phyloP scores from a whole-genome alignment of 176 grass and related monocot genomes.

The Oryza meridionalis region DNA sequence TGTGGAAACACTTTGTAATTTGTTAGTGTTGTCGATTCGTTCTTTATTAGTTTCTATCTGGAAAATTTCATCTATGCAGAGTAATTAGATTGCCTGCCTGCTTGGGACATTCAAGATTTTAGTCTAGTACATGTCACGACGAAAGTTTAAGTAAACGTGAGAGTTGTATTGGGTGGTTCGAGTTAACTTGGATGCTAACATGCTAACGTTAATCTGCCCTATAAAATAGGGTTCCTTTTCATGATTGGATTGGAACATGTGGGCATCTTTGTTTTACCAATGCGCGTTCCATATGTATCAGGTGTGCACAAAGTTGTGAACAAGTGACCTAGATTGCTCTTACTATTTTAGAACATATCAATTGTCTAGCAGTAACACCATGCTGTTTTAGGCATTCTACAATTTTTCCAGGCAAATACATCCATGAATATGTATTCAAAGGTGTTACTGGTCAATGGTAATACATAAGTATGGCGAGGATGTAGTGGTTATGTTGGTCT shows the following conservation, averaged over 20 bases:
- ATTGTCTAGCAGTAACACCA: not conserved
- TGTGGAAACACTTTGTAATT: constrained; percentile 16
- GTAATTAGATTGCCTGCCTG: not conserved
- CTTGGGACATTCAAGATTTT: not conserved
- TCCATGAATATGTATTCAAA: not conserved
- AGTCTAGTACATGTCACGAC: not conserved
- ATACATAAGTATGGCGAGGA: constrained; percentile 5
- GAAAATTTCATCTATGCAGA: not conserved
- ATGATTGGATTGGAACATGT: not conserved
- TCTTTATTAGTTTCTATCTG: constrained; percentile 15
- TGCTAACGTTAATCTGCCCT: not conserved
- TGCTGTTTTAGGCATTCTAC: constrained; percentile 2
- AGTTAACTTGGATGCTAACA: not conserved
- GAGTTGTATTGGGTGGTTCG: not conserved
- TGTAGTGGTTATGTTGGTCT: not conserved
- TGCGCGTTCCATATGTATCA: not conserved
- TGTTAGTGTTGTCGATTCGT: not conserved
- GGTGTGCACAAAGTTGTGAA: not conserved
- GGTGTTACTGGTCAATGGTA: not conserved
- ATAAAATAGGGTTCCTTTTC: not conserved
- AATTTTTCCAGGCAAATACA: not conserved
- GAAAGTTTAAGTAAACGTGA: not conserved
- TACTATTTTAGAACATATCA: not conserved
- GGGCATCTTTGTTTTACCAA: not conserved
- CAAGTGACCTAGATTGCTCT: not conserved